Percentiles rank a stretch among this genome's conserved stretches.
phyloP scores from a whole-genome alignment of 257 asterid species.

The Euphrasia confusa region DNA sequence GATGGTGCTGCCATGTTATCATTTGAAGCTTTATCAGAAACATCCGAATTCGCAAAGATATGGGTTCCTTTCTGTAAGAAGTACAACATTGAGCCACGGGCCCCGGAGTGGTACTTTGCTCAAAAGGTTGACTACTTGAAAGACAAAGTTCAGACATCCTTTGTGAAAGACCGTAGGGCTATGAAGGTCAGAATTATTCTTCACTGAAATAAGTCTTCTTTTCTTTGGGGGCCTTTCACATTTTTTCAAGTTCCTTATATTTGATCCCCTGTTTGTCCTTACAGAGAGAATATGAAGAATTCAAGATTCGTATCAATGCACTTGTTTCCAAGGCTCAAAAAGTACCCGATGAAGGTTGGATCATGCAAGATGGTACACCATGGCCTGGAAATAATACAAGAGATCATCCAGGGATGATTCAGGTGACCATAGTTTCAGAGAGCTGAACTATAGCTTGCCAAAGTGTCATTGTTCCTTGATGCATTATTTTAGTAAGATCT shows the following conservation, averaged over 20 bases:
- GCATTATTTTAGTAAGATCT: background rate
- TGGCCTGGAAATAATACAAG: conserved; percentile 98
- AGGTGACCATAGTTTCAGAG: conserved; percentile 33
- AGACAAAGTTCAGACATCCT: conserved; percentile 86
- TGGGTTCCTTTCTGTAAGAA: conserved; percentile 97
- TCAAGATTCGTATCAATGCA: conserved; percentile 81
- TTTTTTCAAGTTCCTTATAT: background rate
- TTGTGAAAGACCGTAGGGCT: conserved; percentile 93
- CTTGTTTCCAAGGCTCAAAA: conserved; percentile 91
- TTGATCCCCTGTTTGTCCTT: conserved; percentile 18
- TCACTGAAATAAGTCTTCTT: background rate
- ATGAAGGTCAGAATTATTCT: conserved; percentile 59
- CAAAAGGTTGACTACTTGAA: conserved; percentile 87
- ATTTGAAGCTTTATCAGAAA: conserved; percentile 85
- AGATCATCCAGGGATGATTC: conserved; percentile 99
- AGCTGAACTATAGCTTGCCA: background rate
- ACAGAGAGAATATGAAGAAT: conserved; percentile 98
- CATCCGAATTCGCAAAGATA: conserved; percentile 85
- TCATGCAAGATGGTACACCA: conserved; percentile 98
- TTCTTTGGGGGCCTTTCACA: background rate
- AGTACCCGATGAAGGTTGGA: conserved; percentile 94
- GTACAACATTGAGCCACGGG: conserved; percentile 88
- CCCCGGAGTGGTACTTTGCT: conserved; percentile 95
- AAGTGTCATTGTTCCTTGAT: background rate
- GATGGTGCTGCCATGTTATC: conserved; percentile 96